Percentiles rank a stretch among this genome's conserved stretches.
Conservation (phyloP, 2,329 filamentous ascomycete species). For the Sordariomycetes sp. region DNA sequence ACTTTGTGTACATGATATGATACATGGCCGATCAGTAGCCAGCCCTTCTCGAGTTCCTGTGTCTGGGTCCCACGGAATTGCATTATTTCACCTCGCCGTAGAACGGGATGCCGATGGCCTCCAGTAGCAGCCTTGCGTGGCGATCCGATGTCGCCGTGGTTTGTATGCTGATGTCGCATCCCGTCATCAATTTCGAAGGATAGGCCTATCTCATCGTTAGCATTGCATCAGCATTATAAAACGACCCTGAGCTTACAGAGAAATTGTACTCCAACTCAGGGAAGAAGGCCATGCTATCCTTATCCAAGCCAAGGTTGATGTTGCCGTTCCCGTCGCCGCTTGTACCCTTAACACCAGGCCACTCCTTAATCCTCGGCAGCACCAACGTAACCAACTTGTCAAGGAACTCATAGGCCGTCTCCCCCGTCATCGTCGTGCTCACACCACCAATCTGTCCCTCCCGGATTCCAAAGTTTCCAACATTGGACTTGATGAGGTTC, state of each 20-base stretch:
- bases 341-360: conserved; percentile 55
- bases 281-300: conserved; percentile 72
- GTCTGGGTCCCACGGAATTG: not conserved
- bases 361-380: conserved; percentile 93
- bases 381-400: conserved; percentile 87
- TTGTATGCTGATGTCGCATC: conserved; percentile 73
- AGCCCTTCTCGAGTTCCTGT: not conserved
- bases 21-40: no score
- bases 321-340: conserved; percentile 87
- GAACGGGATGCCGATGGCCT: conserved; percentile 53
- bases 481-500: conserved; percentile 60
- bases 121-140: conserved; percentile 66
- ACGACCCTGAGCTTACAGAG: conserved; percentile 54
- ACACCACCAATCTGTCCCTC: conserved; percentile 64
- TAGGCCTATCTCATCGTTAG: conserved; percentile 37
- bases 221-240: conserved; percentile 9
- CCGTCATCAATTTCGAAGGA: conserved; percentile 66
- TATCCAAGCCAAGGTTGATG: conserved; percentile 69
- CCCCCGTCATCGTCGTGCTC: conserved; percentile 68
- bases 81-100: conserved; percentile 56
- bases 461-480: conserved; percentile 66
- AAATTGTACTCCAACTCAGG: conserved; percentile 94
- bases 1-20: conserved; percentile 1
- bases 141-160: conserved; percentile 79
- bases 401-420: conserved; percentile 82